phyloP scores from a whole-genome alignment of 2,329 filamentous ascomycete genomes.

The Epichloe elymi region DNA sequence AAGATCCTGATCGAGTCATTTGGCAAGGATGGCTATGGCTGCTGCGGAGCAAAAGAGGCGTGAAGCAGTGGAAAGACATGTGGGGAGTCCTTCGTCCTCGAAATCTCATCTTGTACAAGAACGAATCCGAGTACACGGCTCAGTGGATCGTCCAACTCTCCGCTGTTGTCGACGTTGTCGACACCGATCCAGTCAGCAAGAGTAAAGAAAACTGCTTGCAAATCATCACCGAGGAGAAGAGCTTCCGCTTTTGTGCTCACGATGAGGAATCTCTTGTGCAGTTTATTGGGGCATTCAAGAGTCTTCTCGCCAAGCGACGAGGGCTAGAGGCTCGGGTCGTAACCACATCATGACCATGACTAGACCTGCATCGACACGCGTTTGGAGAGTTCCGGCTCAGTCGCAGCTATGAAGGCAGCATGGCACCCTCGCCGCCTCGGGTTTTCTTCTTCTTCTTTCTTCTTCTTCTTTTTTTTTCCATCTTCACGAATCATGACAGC shows the following conservation, averaged over 20 bases:
- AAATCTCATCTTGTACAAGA: slow-evolving; percentile 83
- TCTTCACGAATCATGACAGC: no score
- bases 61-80: slow-evolving; percentile 87
- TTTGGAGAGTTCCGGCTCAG: background rate
- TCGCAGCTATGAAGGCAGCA: background rate
- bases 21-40: slow-evolving; percentile 86
- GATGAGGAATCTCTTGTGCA: slow-evolving; percentile 73
- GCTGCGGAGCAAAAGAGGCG: slow-evolving; percentile 66
- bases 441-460: background rate
- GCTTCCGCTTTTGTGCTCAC: slow-evolving; percentile 60
- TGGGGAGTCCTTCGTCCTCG: slow-evolving; percentile 85
- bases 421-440: background rate
- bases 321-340: slow-evolving; percentile 42
- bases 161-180: slow-evolving; percentile 77
- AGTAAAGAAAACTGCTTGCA: slow-evolving; percentile 83
- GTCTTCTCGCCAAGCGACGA: slow-evolving; percentile 57
- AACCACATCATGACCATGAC: slow-evolving; percentile 14
- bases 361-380: background rate
- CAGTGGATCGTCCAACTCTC: slow-evolving; percentile 68
- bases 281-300: slow-evolving; percentile 86
- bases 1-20: slow-evolving; percentile 76
- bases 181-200: slow-evolving; percentile 75
- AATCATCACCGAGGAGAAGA: slow-evolving; percentile 86
- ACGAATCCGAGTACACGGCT: slow-evolving; percentile 80
- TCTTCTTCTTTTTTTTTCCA: background rate